phyloP scores from a whole-genome alignment of 2,329 filamentous ascomycete species.

The Aspergillus sp. region DNA sequence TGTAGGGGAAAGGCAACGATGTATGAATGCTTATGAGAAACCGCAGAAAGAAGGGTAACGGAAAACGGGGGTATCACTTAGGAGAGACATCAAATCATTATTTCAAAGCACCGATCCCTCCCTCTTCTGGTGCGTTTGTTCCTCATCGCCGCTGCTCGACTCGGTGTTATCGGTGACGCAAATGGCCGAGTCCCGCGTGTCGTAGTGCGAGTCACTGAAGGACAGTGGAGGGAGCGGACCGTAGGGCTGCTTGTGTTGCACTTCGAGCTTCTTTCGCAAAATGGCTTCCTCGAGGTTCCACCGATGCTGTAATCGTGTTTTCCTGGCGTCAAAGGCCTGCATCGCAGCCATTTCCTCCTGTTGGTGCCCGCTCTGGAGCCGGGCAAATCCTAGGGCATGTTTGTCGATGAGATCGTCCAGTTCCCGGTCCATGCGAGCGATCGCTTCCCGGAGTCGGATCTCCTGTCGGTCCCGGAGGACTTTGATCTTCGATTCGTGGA shows the following conservation, averaged over 20 bases:
- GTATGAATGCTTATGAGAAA: conserved; percentile 15
- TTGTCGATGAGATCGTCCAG: conserved; percentile 34
- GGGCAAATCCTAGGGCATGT: conserved; percentile 31
- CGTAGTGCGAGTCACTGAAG: conserved; percentile 28
- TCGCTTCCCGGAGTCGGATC: conserved; percentile 38
- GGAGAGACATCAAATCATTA: conserved; percentile 23
- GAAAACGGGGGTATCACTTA: conserved; percentile 26
- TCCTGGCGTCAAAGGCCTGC: conserved; percentile 35
- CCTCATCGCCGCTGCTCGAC: conserved; percentile 15
- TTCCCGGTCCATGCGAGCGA: conserved; percentile 41
- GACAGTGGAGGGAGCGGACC: conserved; percentile 40
- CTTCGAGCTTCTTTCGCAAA: conserved; percentile 38
- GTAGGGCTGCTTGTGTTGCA: conserved; percentile 34
- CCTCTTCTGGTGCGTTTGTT: conserved; percentile 14
- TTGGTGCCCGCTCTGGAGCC: conserved; percentile 37
- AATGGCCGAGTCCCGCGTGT: conserved; percentile 31
- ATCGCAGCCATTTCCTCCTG: conserved; percentile 32
- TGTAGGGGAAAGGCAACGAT: conserved; percentile 3
- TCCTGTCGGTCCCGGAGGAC: conserved; percentile 49
- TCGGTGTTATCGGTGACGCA: conserved; percentile 20
- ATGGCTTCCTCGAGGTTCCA: conserved; percentile 48
- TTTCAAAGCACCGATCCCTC: conserved; percentile 15
- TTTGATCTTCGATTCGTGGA: conserved; percentile 47
- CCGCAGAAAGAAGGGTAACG: conserved; percentile 7
- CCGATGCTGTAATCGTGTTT: conserved; percentile 33